These are phyloP conservation scores for Cardamine resedifolia DNA, from an alignment of 345 rosid species.

Conservation along the genomic window DNA sequence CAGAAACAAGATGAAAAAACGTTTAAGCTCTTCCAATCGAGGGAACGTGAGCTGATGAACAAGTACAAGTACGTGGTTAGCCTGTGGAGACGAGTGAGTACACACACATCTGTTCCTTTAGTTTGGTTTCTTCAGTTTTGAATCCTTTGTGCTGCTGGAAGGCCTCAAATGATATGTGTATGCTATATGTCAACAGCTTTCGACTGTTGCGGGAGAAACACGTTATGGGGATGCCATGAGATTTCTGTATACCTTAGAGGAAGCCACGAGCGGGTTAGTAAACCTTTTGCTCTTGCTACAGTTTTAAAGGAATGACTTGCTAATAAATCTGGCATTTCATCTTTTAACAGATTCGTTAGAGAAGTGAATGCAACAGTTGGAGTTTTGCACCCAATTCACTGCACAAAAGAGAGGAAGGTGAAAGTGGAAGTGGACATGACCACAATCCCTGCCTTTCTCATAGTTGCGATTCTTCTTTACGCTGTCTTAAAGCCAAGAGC, in stretches of 20 bases:
- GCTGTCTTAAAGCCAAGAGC: constrained; percentile 73
- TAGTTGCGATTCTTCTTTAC: constrained; percentile 60
- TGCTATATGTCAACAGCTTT: constrained; percentile 52
- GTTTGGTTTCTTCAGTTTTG: neutral
- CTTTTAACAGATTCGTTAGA: constrained; percentile 58
- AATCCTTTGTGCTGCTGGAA: neutral
- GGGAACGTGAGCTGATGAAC: constrained; percentile 74
- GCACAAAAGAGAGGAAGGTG: constrained; percentile 78
- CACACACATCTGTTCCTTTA: constrained; percentile 26
- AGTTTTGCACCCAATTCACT: constrained; percentile 83
- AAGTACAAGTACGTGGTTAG: constrained; percentile 83
- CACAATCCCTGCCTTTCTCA: constrained; percentile 82
- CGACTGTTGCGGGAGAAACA: constrained; percentile 72
- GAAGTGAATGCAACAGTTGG: constrained; percentile 79
- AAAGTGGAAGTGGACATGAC: constrained; percentile 70
- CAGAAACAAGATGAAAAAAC: constrained; percentile 66
- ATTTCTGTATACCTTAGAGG: constrained; percentile 67
- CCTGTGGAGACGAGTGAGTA: constrained; percentile 91
- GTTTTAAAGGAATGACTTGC: neutral
- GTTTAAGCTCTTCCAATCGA: constrained; percentile 59
- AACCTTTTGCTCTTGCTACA: neutral
- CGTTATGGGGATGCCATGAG: constrained; percentile 80
- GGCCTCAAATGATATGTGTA: constrained; percentile 3
- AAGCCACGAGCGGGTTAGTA: constrained; percentile 69
- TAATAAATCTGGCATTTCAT: constrained; percentile 6